Evolutionary conservation across 495 filamentous ascomycete genomes (phyloP).

Genomic region (Podospora tetraspora): DNA sequence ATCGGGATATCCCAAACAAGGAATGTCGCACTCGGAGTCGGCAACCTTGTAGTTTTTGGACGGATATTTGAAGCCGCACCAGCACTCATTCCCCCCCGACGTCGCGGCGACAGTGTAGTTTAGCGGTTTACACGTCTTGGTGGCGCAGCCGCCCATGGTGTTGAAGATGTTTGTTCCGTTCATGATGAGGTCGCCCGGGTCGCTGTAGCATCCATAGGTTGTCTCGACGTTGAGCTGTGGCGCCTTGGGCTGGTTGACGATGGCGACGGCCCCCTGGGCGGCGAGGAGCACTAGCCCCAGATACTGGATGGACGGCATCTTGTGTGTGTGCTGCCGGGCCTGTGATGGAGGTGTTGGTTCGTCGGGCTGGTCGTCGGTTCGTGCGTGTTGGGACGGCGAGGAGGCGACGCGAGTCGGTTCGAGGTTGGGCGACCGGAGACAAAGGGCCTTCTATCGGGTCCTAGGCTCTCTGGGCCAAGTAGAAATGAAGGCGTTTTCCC

Average conservation of each 20-base stretch:
- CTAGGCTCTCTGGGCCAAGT: slow-evolving; percentile 10
- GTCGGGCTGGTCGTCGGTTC: slow-evolving; percentile 3
- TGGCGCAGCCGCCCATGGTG: slow-evolving; percentile 17
- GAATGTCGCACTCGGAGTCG: slow-evolving; percentile 48
- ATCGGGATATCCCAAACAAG: slow-evolving; percentile 50
- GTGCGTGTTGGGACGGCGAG: not conserved
- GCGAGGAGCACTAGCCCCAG: slow-evolving; percentile 19
- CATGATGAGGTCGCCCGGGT: slow-evolving; percentile 19
- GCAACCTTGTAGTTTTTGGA: slow-evolving; percentile 40
- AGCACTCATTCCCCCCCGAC: slow-evolving; percentile 42
- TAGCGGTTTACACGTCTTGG: slow-evolving; percentile 4
- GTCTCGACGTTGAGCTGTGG: slow-evolving; percentile 10
- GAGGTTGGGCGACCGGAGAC: slow-evolving; percentile 13
- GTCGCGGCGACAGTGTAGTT: slow-evolving; percentile 19
- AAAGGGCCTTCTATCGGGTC: slow-evolving; percentile 20
- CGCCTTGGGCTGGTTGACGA: slow-evolving; percentile 1
- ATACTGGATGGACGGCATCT: slow-evolving; percentile 27
- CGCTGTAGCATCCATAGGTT: slow-evolving; percentile 31
- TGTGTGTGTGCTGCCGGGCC: slow-evolving; percentile 1
- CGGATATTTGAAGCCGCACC: slow-evolving; percentile 57
- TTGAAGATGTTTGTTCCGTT: slow-evolving; percentile 16
- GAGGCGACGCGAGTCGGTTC: not conserved
- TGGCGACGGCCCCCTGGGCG: slow-evolving; percentile 4
- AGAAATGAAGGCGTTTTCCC: slow-evolving; percentile 6
- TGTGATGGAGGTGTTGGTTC: not conserved